Base-by-base conservation (phyloP, 1,284 basidiomycete species). In the Ustilago vetiveriae region DNA sequence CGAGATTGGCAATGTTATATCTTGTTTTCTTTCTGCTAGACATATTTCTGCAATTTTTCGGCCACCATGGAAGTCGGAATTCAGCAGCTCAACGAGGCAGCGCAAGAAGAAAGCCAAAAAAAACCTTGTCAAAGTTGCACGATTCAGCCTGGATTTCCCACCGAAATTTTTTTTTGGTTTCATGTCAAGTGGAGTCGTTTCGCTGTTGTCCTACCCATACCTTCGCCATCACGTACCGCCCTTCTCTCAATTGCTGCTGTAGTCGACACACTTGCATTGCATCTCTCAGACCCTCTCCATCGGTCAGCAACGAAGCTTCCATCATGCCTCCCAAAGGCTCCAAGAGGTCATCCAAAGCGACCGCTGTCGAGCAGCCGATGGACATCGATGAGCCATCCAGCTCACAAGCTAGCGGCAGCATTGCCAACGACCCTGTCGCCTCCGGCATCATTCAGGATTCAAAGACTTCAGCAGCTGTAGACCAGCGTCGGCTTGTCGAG, bases 401-500 rank as follows among this genome's bases (percentile, higher is more conserved):
- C 17, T 59, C 52, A 22, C 58, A 63, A 19, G 46, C 51, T 11
- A 53, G 52, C 36, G 51, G 59, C 27, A 56, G 48, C 56, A 32
- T 70, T 27, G n/a, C 51, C 46, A 56, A 64, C 36, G 60, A 70
- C 23, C 60, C 67, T 3, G 45, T 52, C 24, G 60, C 67, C 16
- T 46, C 67, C 6, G 46, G 29, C 44, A 66, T 66, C 54, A 62
- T 71, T 21, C 16, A 32, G 1, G 47, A 63, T 32, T 72, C 70
- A n/a, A 53, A 63, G 17, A 43, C 52, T 1, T 67, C 68, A 4
- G 58, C 54, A 14, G 30, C 65, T 2, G 72, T 78, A 14, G 72
- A 75, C 41, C 45, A 59, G 47, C 64, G 63, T 11, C 64, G 75
- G 3, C 65, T 81, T 27, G 79, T 81, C 17, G 77, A 77, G 48